Base-by-base conservation (phyloP, 345 rosid genomes). In the Camelina neglecta region DNA sequence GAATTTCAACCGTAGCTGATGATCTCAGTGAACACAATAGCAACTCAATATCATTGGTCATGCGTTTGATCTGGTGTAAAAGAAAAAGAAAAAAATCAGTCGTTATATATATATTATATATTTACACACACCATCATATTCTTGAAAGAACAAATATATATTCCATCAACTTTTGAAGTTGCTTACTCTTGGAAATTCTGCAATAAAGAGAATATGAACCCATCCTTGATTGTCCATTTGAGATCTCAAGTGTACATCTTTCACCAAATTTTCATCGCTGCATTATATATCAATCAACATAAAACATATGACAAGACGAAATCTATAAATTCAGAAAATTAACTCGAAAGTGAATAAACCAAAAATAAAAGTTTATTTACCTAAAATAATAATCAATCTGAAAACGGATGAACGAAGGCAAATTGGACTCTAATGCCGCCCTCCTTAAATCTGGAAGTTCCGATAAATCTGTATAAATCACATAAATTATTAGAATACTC, bases 191-290 rank as follows among this genome's bases (percentile, higher is more conserved):
- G 5, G 1, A 72, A 72, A 72, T 10, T 72, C 15, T 24, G 75
- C 68, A 60, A 50, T 49, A 11, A 3, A 0, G 18, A 60, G 38
- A 36, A 72, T 9, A 72, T 50, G 6, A 60, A 72, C 68, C 31
- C 75, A 72, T 49, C 75, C 68, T 60, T 72, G 68, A 11, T 24
- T n/a, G 24, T 72, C 47, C 75, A 72, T 60, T 24, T 33, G 31
- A 36, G 5, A 21, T 49, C 16, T 72, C 13, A 72, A 36, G 39
- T 60, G 38, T 2, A 1, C 1, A 60, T 71, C 75, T 49, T 23
- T 71, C 29, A 15, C 75, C 26, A 60, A 11, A 23, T 71, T 71
- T n/a, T 35, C 67, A 20, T 71, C 26, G 16, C 67, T 71, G 16
- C 44, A 47, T 47, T 47, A 47, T n/a, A 29, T 8, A 35, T 35